These are phyloP conservation scores for Venturia oleaginea DNA, from an alignment of 2,329 filamentous ascomycete species.

Conservation along the genomic window DNA sequence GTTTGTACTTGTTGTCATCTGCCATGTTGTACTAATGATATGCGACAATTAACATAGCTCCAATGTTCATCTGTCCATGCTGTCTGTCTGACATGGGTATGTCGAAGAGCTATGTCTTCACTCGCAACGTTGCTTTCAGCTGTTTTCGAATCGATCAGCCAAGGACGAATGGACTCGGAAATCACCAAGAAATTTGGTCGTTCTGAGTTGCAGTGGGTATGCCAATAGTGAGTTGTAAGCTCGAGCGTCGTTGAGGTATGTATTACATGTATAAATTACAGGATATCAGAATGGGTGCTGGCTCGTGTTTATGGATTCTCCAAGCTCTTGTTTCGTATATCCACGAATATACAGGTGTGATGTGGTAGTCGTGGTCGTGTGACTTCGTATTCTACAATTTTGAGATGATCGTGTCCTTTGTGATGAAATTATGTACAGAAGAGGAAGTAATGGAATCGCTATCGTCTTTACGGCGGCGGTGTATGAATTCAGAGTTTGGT, in stretches of 20 bases:
- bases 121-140: not conserved
- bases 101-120: no score
- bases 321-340: not conserved
- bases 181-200: no score
- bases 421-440: not conserved
- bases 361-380: not conserved
- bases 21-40: no score
- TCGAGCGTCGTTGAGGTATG: not conserved
- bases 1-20: not conserved
- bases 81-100: no score
- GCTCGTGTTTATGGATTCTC: not conserved
- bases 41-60: no score
- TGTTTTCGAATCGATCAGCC: not conserved
- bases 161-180: no score
- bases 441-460: not conserved
- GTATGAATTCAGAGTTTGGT: not conserved
- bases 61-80: no score
- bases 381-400: not conserved
- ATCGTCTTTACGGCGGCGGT: not conserved
- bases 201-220: no score
- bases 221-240: not conserved
- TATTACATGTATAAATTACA: not conserved
- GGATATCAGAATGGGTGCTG: not conserved
- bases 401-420: not conserved
- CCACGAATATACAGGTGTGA: not conserved